phyloP scores from a whole-genome alignment of 139 green algal genomes.

The Chlamydomonas sphaeroides region DNA sequence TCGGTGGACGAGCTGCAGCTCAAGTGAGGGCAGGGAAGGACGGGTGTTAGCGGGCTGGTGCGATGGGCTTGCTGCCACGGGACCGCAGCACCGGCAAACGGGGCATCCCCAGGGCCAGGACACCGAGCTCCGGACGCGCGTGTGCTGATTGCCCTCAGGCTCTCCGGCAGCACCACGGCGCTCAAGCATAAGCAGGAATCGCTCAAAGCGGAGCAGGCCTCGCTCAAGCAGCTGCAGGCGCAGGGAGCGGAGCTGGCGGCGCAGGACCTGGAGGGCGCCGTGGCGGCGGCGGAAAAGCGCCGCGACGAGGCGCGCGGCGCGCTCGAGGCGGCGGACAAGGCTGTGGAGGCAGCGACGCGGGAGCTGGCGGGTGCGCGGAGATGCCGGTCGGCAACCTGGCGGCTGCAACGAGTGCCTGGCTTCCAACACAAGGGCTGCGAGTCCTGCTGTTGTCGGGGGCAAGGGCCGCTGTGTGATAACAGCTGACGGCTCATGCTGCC shows the following conservation, averaged over 20 bases:
- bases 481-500: too few species aligned
- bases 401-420: too few species aligned
- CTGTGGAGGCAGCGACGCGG: conserved; percentile 57
- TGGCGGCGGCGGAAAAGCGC: conserved; percentile 39
- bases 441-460: too few species aligned
- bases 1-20: conserved; percentile 57
- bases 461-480: too few species aligned
- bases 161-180: conserved; percentile 74
- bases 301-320: conserved; percentile 49
- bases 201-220: conserved; percentile 64
- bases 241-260: conserved; percentile 49
- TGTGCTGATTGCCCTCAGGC: conserved; percentile 36
- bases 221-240: conserved; percentile 48
- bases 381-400: too few species aligned
- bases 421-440: too few species aligned
- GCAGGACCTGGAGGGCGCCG: conserved; percentile 43
- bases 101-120: too few species aligned
- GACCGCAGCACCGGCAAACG: not conserved
- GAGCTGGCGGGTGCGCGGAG: conserved; percentile 53
- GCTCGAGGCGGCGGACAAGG: conserved; percentile 55
- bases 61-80: not conserved
- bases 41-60: too few species aligned
- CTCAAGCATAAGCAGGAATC: conserved; percentile 73
- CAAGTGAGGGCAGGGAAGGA: conserved; percentile 39
- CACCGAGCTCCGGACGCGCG: too few species aligned